Conservation (phyloP, 805 yeast genomes). For the Metschnikowia sp. region DNA sequence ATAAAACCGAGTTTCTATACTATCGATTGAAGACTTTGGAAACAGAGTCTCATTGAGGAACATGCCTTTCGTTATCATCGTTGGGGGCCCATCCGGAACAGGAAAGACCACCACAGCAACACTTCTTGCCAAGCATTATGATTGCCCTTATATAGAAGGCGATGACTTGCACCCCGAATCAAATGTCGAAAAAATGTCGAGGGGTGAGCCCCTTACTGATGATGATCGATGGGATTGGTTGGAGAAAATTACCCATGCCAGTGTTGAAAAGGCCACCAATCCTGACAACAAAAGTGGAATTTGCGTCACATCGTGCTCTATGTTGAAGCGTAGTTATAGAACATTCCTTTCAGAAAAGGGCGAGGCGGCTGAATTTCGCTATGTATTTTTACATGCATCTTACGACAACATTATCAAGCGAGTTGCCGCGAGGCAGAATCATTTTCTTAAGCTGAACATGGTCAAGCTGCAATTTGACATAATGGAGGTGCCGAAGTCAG, state of each 20-base stretch:
- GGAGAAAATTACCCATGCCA: slow-evolving; percentile 40
- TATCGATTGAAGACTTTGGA: too few relatives aligned
- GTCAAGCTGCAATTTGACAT: slow-evolving; percentile 72
- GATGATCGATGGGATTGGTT: slow-evolving; percentile 95
- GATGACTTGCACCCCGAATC: slow-evolving; percentile 69
- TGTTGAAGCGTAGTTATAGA: slow-evolving; percentile 74
- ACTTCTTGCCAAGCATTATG: slow-evolving; percentile 41
- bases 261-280: slow-evolving; percentile 38
- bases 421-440: slow-evolving; percentile 63
- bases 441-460: slow-evolving; percentile 87
- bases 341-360: slow-evolving; percentile 48
- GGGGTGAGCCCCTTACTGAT: slow-evolving; percentile 78
- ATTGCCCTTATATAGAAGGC: slow-evolving; percentile 74
- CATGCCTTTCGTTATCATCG: slow-evolving; percentile 45
- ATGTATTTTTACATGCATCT: slow-evolving; percentile 66
- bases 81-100: slow-evolving; percentile 96
- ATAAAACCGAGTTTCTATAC: too few relatives aligned
- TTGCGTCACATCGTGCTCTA: slow-evolving; percentile 77
- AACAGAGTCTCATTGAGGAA: too few relatives aligned
- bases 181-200: slow-evolving; percentile 80
- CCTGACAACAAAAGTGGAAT: slow-evolving; percentile 19
- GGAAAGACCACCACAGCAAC: slow-evolving; percentile 84
- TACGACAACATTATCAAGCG: slow-evolving; percentile 59
- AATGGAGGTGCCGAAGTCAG: slow-evolving; percentile 63
- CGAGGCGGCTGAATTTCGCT: slow-evolving; percentile 41